A percentile compares a stretch with the other conserved stretches of the same genome.
phyloP scores from a whole-genome alignment of 352 stramenopile species.

The Phytophthora tubulina region DNA sequence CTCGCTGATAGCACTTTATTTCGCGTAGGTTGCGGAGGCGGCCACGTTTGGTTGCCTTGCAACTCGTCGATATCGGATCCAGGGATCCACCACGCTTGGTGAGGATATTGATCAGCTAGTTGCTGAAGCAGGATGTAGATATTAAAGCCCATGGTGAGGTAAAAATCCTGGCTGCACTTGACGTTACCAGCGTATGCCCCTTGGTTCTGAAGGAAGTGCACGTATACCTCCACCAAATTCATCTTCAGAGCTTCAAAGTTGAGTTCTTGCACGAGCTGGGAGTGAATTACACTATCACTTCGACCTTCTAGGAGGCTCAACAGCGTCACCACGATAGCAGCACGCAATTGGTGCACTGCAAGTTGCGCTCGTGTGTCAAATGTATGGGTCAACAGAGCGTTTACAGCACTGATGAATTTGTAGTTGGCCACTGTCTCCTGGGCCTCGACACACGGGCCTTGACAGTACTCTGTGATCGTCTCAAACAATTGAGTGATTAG shows the following conservation, averaged over 20 bases:
- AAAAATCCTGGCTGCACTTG: slow-evolving; percentile 71
- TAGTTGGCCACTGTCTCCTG: slow-evolving; percentile 81
- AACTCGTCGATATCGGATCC: slow-evolving; percentile 17
- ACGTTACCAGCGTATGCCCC: slow-evolving; percentile 65
- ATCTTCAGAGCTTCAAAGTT: slow-evolving; percentile 76
- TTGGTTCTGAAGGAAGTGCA: slow-evolving; percentile 51
- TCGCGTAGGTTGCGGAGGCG: slow-evolving; percentile 3
- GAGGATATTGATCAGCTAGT: slow-evolving; percentile 57
- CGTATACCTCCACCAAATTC: slow-evolving; percentile 70
- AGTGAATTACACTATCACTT: slow-evolving; percentile 63
- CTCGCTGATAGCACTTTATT: slow-evolving; percentile 14
- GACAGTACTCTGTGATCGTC: slow-evolving; percentile 83
- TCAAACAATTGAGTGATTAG: slow-evolving; percentile 80
- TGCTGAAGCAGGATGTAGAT: slow-evolving; percentile 82
- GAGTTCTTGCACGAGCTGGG: slow-evolving; percentile 75
- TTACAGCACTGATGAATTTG: slow-evolving; percentile 81
- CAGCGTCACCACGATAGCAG: slow-evolving; percentile 67
- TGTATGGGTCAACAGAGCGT: slow-evolving; percentile 69
- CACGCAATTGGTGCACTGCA: slow-evolving; percentile 47
- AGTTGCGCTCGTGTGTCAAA: slow-evolving; percentile 39
- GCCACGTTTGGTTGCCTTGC: slow-evolving; percentile 1
- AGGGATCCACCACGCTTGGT: slow-evolving; percentile 59
- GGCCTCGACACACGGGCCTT: slow-evolving; percentile 75
- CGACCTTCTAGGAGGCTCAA: slow-evolving; percentile 74
- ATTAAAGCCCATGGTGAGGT: slow-evolving; percentile 81